These are phyloP conservation scores for Sclerotinia sclerotiorum DNA, from an alignment of 2,329 filamentous ascomycete species.

Conservation along the genomic window DNA sequence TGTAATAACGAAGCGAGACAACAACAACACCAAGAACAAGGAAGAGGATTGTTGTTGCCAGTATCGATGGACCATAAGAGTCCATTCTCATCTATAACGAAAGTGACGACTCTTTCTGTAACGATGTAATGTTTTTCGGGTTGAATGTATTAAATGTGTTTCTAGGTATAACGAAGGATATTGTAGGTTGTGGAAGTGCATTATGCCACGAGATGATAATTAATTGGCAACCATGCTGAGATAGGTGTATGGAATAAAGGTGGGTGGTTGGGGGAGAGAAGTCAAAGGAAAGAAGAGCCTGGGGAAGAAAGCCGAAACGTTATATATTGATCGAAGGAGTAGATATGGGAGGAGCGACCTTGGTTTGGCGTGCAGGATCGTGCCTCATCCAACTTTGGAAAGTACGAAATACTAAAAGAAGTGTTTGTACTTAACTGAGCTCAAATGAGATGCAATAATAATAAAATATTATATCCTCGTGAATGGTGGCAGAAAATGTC, in stretches of 20 bases:
- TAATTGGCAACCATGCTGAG: background rate
- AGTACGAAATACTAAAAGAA: background rate
- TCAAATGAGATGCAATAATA: background rate
- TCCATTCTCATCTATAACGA: conserved; percentile 13
- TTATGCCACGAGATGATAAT: background rate
- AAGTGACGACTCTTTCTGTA: background rate
- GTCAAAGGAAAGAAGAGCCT: background rate
- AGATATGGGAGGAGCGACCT: background rate
- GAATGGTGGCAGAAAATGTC: background rate
- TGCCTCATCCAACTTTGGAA: conserved; percentile 4
- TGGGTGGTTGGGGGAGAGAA: background rate
- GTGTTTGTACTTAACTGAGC: background rate
- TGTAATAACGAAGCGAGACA: conserved; percentile 21
- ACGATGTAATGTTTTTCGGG: background rate
- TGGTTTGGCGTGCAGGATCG: background rate
- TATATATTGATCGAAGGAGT: background rate
- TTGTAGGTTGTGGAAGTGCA: conserved; percentile 17
- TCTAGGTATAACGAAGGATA: conserved; percentile 17
- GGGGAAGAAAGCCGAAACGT: background rate
- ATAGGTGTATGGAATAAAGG: background rate
- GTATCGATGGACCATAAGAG: conserved; percentile 20
- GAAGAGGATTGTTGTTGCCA: conserved; percentile 17
- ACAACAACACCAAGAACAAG: conserved; percentile 15
- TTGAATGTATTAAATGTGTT: conserved; percentile 1
- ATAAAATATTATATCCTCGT: background rate